A percentile compares a stretch with the other conserved stretches of the same genome.
These are phyloP conservation scores for Priceomyces melissophilus DNA, from an alignment of 805 yeast species.

Conservation along the genomic window DNA sequence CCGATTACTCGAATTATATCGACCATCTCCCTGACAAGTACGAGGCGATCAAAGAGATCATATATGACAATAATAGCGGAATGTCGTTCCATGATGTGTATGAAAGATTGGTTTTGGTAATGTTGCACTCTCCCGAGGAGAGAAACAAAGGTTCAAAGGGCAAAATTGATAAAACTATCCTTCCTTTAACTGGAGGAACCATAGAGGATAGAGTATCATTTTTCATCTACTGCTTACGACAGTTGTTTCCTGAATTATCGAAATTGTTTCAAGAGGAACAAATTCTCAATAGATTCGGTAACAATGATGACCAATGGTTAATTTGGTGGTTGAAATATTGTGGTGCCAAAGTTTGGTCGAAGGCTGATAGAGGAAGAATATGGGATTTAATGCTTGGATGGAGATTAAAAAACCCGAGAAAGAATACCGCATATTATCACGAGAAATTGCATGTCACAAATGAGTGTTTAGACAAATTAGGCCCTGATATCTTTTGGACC, in stretches of 20 bases:
- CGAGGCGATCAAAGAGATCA: conserved; percentile 17
- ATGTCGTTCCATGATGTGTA: conserved; percentile 64
- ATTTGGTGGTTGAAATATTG: conserved; percentile 94
- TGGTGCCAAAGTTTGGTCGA: conserved; percentile 82
- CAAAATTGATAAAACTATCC: conserved; percentile 32
- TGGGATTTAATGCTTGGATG: conserved; percentile 90
- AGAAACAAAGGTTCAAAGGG: conserved; percentile 9
- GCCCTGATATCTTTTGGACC: conserved; percentile 66
- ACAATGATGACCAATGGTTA: conserved; percentile 80
- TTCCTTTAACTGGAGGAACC: conserved; percentile 59
- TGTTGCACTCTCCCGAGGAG: conserved; percentile 69
- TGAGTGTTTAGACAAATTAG: conserved; percentile 34
- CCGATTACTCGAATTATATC: conserved; percentile 38
- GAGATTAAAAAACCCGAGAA: conserved; percentile 41
- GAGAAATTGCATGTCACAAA: conserved; percentile 32
- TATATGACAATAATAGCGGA: conserved; percentile 24
- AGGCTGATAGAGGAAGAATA: conserved; percentile 76
- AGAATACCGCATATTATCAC: conserved; percentile 25
- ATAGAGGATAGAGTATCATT: conserved; percentile 65
- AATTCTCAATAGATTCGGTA: conserved; percentile 52
- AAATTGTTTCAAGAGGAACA: conserved; percentile 79
- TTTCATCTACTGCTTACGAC: conserved; percentile 61
- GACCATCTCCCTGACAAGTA: conserved; percentile 26
- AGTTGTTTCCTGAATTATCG: conserved; percentile 69
- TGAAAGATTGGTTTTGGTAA: conserved; percentile 71